A percentile compares a stretch with the other conserved stretches of the same genome.
Conservation (phyloP, 2,329 filamentous ascomycete genomes). For the Malbranchea cinnamomea region DNA sequence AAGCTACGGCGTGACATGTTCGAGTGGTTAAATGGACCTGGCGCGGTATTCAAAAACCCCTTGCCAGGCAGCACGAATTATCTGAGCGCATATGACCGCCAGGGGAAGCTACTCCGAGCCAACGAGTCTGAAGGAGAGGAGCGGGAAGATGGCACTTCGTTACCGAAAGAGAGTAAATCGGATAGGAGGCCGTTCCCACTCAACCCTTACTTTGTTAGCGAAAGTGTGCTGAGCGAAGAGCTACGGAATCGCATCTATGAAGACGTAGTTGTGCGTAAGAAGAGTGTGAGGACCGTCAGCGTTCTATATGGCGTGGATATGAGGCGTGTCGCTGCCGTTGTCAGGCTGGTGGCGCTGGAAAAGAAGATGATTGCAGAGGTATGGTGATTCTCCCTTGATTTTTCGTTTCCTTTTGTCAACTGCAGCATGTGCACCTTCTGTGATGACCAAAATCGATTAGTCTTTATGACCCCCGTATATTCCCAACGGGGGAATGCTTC, state of each 20-base stretch:
- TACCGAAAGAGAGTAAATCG: conserved; percentile 2
- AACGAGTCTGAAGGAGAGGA: conserved; percentile 6
- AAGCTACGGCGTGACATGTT: conserved; percentile 19
- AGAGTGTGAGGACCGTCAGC: conserved; percentile 61
- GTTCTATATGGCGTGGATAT: conserved; percentile 66
- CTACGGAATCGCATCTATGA: conserved; percentile 60
- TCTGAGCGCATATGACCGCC: conserved; percentile 37
- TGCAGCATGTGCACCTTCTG: conserved; percentile 12
- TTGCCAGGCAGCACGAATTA: conserved; percentile 40
- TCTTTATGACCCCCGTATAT: conserved; percentile 75
- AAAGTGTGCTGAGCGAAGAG: conserved; percentile 57
- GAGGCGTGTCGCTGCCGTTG: conserved; percentile 69
- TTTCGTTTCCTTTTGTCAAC: conserved; percentile 2
- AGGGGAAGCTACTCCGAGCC: conserved; percentile 32
- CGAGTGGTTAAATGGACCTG: conserved; percentile 42
- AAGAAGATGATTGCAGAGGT: conserved; percentile 63
- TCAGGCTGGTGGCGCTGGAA: conserved; percentile 74
- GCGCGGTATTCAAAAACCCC: conserved; percentile 33
- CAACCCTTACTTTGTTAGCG: conserved; percentile 56
- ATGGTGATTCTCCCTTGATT: conserved; percentile 28
- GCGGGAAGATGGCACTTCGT: conserved; percentile 1
- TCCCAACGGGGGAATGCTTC: conserved; percentile 36
- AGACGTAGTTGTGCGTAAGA: conserved; percentile 48
- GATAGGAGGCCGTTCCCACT: conserved; percentile 51
- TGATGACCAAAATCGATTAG: conserved; percentile 95